Conservation (phyloP, 73 alveolate species). For the Paramecium sexaurelia region DNA sequence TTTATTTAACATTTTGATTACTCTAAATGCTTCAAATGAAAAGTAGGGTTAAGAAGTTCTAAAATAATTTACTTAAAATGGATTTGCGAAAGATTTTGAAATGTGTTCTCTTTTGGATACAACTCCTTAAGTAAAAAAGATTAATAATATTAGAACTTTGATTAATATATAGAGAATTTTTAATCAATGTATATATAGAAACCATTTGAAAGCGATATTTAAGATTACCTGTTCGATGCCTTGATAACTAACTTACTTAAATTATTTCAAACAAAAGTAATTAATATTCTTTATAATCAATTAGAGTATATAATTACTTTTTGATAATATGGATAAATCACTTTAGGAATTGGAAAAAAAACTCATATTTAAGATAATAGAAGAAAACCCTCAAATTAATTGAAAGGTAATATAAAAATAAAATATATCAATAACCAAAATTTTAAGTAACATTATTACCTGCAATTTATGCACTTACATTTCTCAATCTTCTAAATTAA, state of each 20-base stretch:
- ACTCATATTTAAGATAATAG: background rate
- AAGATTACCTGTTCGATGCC: background rate
- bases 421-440: background rate
- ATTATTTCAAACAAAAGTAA: background rate
- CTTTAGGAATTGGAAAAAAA: background rate
- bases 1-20: background rate
- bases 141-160: background rate
- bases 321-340: background rate
- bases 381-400: background rate
- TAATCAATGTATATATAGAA: background rate
- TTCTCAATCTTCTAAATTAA: background rate
- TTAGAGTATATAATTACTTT: background rate
- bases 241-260: background rate
- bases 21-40: background rate
- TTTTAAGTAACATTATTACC: background rate
- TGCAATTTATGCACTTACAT: conserved; percentile 36
- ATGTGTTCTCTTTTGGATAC: background rate
- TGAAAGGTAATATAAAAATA: background rate
- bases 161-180: background rate
- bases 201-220: background rate
- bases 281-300: background rate
- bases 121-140: background rate
- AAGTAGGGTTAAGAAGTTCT: background rate
- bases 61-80: background rate
- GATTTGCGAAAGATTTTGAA: background rate